These are phyloP conservation scores for Colletotrichum sp. DNA, from an alignment of 2,329 filamentous ascomycete species.

Conservation along the genomic window DNA sequence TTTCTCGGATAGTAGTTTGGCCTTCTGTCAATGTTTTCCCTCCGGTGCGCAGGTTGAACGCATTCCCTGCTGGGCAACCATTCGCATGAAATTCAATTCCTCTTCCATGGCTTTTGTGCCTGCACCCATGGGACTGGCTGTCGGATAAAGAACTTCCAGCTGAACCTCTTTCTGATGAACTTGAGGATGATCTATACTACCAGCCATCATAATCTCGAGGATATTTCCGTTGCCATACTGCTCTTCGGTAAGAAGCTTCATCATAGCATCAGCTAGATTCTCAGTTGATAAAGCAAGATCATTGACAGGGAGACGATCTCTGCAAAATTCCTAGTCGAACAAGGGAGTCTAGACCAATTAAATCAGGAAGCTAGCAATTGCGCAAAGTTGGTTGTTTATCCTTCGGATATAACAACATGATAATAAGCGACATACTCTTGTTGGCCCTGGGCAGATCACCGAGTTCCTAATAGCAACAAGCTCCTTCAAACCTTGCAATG, in stretches of 20 bases:
- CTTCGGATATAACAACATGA: neutral
- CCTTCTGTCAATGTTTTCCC: neutral
- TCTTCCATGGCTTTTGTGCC: neutral
- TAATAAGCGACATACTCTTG: neutral
- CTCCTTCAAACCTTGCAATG: neutral
- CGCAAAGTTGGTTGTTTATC: neutral
- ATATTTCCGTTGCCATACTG: slow-evolving; percentile 25
- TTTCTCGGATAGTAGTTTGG: neutral
- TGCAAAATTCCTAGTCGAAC: neutral
- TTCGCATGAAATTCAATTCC: neutral
- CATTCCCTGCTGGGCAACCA: neutral
- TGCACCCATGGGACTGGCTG: neutral
- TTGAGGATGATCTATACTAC: neutral
- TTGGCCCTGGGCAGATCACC: neutral
- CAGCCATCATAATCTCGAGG: slow-evolving; percentile 23
- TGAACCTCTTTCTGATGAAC: slow-evolving; percentile 20
- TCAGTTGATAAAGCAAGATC: neutral
- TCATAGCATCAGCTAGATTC: slow-evolving; percentile 9
- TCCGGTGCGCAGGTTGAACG: neutral
- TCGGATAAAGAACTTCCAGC: neutral
- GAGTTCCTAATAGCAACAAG: neutral
- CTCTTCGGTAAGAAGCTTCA: slow-evolving; percentile 9
- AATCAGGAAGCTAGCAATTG: neutral
- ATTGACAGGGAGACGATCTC: neutral
- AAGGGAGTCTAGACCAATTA: neutral